Conservation (phyloP, 208 protist species). For the Phytomonas sp. region DNA sequence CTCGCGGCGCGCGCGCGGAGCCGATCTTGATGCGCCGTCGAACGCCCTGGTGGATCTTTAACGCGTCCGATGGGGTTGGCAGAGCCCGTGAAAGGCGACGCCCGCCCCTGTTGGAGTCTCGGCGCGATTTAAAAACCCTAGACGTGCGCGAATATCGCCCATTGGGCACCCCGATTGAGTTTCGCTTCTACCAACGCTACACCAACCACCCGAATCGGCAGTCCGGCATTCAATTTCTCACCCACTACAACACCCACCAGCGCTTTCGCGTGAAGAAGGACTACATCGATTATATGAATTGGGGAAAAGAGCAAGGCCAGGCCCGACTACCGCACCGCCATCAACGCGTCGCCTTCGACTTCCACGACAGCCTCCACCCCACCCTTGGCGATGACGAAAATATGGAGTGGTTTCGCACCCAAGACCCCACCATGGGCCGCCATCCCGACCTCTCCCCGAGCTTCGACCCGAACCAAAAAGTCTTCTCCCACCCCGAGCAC, state of each 20-base stretch:
- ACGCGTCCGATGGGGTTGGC: neutral
- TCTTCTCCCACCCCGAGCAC: conserved; percentile 85
- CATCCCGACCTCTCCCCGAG: conserved; percentile 50
- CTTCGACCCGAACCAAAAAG: conserved; percentile 74
- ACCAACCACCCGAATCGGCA: conserved; percentile 83
- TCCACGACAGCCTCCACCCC: conserved; percentile 74
- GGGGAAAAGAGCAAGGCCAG: conserved; percentile 86
- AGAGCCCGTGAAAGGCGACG: neutral
- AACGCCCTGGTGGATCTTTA: conserved; percentile 16
- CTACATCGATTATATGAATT: conserved; percentile 90
- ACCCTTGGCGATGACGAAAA: conserved; percentile 30
- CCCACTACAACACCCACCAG: conserved; percentile 86
- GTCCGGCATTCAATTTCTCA: conserved; percentile 85
- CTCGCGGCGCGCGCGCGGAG: too few species aligned
- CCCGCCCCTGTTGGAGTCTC: neutral
- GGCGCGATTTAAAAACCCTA: conserved; percentile 71
- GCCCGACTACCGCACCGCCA: conserved; percentile 83
- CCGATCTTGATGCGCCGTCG: conserved; percentile 27
- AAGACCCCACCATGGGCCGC: conserved; percentile 52
- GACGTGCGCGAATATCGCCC: conserved; percentile 81
- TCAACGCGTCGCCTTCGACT: conserved; percentile 88
- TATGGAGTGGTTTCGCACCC: conserved; percentile 44
- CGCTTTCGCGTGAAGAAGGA: conserved; percentile 83
- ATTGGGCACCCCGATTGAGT: conserved; percentile 80
- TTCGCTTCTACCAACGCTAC: conserved; percentile 90